Percentiles rank a stretch among this genome's conserved stretches.
Conservation (phyloP, 306 rosid species). For the Casuarina equisetifolia region DNA sequence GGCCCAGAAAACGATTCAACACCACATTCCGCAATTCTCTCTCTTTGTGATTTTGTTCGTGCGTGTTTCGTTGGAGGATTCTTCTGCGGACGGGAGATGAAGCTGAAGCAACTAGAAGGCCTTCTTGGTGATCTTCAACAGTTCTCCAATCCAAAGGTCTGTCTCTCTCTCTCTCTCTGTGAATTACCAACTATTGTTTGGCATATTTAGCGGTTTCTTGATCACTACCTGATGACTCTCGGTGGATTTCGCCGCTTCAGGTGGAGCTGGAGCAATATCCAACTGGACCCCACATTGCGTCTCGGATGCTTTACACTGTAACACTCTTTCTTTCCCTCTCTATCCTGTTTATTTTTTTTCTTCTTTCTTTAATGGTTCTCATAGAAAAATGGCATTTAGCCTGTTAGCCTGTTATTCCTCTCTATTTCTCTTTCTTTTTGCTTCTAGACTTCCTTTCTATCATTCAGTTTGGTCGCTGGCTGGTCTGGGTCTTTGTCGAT, state of each 20-base stretch:
- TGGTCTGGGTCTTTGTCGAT: neutral
- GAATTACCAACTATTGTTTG: neutral
- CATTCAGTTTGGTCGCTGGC: neutral
- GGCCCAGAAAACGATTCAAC: too few relatives aligned
- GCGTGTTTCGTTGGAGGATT: slow-evolving; percentile 9
- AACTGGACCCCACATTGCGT: slow-evolving; percentile 94
- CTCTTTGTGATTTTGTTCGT: neutral
- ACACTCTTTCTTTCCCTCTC: slow-evolving; percentile 14
- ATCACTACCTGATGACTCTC: neutral
- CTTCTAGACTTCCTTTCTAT: neutral
- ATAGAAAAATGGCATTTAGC: neutral
- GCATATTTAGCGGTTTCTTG: neutral
- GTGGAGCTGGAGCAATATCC: slow-evolving; percentile 90
- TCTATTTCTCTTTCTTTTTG: neutral
- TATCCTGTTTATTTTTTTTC: slow-evolving; percentile 1
- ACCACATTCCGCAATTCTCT: too few relatives aligned
- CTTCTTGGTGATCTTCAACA: slow-evolving; percentile 70
- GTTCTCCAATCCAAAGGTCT: slow-evolving; percentile 77
- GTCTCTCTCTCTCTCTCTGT: slow-evolving; percentile 19
- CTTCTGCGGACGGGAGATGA: slow-evolving; percentile 44
- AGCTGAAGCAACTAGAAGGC: slow-evolving; percentile 87
- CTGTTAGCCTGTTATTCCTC: neutral
- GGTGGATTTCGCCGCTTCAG: slow-evolving; percentile 39
- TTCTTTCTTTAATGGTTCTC: neutral
- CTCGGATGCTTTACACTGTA: slow-evolving; percentile 89